Percentiles rank a stretch among this genome's conserved stretches.
Conservation (phyloP, 106 monocot species). For the Xerophyta viscosa region DNA sequence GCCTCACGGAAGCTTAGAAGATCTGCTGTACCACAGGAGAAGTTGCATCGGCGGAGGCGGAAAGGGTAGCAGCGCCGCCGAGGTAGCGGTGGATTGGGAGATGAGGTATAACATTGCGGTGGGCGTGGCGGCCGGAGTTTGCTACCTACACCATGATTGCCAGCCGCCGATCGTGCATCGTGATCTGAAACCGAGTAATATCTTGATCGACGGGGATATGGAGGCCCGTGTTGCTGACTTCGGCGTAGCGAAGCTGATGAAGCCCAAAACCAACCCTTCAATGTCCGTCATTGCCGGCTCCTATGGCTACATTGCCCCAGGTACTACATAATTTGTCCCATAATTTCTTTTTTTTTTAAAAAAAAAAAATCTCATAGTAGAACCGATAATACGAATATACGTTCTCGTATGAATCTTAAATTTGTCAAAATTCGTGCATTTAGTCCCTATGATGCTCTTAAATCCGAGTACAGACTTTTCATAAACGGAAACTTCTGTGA, state of each 20-base stretch:
- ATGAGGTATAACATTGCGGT: slow-evolving; percentile 59
- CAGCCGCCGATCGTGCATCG: slow-evolving; percentile 71
- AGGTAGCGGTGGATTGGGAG: slow-evolving; percentile 43
- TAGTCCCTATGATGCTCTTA: too few species aligned
- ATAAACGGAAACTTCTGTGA: too few species aligned
- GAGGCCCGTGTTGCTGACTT: slow-evolving; percentile 85
- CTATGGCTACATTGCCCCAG: slow-evolving; percentile 87
- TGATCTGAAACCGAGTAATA: slow-evolving; percentile 89
- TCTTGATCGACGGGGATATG: slow-evolving; percentile 78
- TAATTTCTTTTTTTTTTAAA: too few species aligned
- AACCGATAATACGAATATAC: too few species aligned
- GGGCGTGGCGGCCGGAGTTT: slow-evolving; percentile 71
- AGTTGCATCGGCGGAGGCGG: background rate
- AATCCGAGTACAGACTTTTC: too few species aligned
- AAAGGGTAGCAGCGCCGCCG: too few species aligned
- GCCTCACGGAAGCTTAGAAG: slow-evolving; percentile 87
- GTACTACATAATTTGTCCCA: too few species aligned
- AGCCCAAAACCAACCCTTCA: slow-evolving; percentile 13
- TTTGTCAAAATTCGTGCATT: too few species aligned
- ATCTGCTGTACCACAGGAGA: slow-evolving; percentile 39
- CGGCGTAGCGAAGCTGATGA: slow-evolving; percentile 69
- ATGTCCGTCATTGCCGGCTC: slow-evolving; percentile 88
- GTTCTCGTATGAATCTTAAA: too few species aligned
- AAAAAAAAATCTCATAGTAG: too few species aligned
- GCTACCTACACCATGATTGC: slow-evolving; percentile 90